Evolutionary conservation across 352 stramenopile species (phyloP).

Genomic region (Globisporangium middletonii): DNA sequence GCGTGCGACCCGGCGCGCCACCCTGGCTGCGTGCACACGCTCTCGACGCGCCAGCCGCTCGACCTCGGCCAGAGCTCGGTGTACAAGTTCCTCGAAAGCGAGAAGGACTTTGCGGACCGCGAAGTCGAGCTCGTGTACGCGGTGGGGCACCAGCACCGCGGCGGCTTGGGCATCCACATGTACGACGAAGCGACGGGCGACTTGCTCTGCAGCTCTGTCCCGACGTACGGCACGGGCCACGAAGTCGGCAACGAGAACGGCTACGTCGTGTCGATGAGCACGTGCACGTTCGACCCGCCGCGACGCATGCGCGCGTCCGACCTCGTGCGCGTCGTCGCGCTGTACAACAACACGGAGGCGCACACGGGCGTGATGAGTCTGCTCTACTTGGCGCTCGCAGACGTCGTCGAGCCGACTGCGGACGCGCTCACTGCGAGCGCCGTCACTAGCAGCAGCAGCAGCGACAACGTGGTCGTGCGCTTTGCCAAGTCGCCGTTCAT

Average conservation of each 20-base stretch:
- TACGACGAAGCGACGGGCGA: conserved; percentile 68
- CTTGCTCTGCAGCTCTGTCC: conserved; percentile 57
- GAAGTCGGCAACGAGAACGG: conserved; percentile 63
- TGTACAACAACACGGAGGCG: conserved; percentile 77
- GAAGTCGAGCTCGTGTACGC: conserved; percentile 78
- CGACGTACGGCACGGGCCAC: conserved; percentile 50
- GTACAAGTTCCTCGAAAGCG: conserved; percentile 13
- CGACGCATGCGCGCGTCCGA: conserved; percentile 62
- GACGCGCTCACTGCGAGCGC: conserved; percentile 5
- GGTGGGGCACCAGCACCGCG: conserved; percentile 74
- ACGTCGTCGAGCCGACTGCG: conserved; percentile 26
- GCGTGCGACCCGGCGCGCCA: conserved; percentile 54
- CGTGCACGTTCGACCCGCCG: conserved; percentile 69
- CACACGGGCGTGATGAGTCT: conserved; percentile 78
- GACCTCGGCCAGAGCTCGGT: conserved; percentile 29
- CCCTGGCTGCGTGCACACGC: conserved; percentile 70
- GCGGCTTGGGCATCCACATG: conserved; percentile 61
- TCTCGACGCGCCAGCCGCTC: conserved; percentile 59
- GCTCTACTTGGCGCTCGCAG: conserved; percentile 68
- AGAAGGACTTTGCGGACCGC: conserved; percentile 21
- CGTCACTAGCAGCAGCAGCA: neutral
- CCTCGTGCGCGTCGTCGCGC: conserved; percentile 62
- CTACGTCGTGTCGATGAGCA: conserved; percentile 69
- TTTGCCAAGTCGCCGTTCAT: conserved; percentile 11
- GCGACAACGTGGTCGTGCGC: conserved; percentile 2